Conservation (phyloP, 2,329 filamentous ascomycete genomes). For the Cladorrhinum sp. region DNA sequence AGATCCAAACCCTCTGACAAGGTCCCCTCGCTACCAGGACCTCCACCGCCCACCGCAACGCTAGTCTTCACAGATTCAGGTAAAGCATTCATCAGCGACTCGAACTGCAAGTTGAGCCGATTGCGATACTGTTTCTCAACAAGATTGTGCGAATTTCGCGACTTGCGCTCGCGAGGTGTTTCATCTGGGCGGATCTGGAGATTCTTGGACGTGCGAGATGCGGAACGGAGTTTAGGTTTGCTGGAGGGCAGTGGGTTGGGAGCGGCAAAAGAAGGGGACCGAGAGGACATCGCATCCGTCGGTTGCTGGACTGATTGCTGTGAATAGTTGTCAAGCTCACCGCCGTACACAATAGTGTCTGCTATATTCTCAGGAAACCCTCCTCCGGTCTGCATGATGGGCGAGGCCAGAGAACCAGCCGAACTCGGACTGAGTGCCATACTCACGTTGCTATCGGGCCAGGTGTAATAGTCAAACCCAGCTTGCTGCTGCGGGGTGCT, state of each 20-base stretch:
- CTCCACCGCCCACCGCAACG: constrained; percentile 1
- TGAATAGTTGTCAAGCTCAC: neutral
- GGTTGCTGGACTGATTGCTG: neutral
- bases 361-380: neutral
- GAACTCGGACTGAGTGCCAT: constrained; percentile 3
- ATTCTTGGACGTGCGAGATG: constrained; percentile 33
- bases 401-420: neutral
- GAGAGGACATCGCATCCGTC: neutral
- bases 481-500: neutral
- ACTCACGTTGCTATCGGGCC: neutral
- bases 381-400: neutral
- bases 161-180: constrained; percentile 30
- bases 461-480: constrained; percentile 4
- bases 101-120: constrained; percentile 34
- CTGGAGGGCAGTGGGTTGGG: neutral
- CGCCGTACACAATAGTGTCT: neutral
- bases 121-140: constrained; percentile 37
- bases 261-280: neutral
- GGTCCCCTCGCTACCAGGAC: neutral
- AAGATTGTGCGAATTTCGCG: constrained; percentile 33
- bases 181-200: constrained; percentile 27
- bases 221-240: constrained; percentile 30
- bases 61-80: constrained; percentile 27
- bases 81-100: constrained; percentile 30
- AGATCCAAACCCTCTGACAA: constrained; percentile 12